These are phyloP conservation scores for Ilex paraguariensis DNA, from an alignment of 305 asterid genomes.

Conservation along the genomic window DNA sequence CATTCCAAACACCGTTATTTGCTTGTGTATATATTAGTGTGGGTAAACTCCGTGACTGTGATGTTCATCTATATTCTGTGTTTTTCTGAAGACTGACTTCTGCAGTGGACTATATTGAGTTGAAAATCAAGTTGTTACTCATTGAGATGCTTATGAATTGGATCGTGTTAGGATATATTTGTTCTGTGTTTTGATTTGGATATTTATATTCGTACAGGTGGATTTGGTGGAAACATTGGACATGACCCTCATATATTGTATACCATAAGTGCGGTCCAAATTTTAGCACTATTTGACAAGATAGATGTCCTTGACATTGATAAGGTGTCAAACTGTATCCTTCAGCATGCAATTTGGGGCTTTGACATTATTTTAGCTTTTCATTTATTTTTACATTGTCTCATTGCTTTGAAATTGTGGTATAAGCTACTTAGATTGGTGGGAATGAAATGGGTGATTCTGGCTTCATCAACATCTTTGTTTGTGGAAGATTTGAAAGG, in stretches of 20 bases:
- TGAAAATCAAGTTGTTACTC: constrained; percentile 5
- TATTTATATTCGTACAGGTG: constrained; percentile 48
- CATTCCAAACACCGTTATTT: neutral
- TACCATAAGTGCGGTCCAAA: constrained; percentile 90
- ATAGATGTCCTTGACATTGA: constrained; percentile 62
- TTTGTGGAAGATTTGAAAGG: no score
- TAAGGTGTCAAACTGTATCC: no score
- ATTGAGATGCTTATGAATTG: constrained; percentile 3
- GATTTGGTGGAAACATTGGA: constrained; percentile 92
- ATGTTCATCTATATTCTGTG: neutral
- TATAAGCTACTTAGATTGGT: no score
- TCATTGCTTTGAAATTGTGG: no score
- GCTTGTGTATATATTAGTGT: no score
- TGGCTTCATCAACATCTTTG: no score
- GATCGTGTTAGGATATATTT: constrained; percentile 1
- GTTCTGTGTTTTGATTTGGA: no score
- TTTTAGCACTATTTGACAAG: constrained; percentile 79
- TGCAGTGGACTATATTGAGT: neutral
- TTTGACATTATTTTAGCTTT: no score
- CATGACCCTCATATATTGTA: constrained; percentile 86
- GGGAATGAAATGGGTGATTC: no score
- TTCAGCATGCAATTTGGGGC: no score
- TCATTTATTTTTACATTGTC: no score
- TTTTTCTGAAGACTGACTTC: neutral
- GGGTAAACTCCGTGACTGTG: neutral